Evolutionary conservation across 75 land plant genomes (phyloP), one percentile per base, ranked within the genome.

Genomic region (Adiantum capillusveneris): DNA sequence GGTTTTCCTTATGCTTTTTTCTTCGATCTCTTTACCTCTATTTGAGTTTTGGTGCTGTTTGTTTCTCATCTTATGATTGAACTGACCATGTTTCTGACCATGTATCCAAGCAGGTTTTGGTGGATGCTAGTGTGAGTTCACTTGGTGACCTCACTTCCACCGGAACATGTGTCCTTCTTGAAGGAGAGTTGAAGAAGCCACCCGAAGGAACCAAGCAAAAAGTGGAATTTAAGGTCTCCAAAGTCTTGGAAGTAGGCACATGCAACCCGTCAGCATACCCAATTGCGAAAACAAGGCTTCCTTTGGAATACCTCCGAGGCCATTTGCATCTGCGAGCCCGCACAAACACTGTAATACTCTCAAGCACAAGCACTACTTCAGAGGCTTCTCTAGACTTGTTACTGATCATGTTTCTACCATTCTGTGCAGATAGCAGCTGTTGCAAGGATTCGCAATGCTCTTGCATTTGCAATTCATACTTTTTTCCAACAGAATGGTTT

Each of bases 381-480:
- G 24, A 17, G 13, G 25, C 27, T 43, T 36, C 14, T 39, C 26
- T 63, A 2, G 48, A 27, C 19, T 60, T 56, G 16, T 44, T 0
- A 51, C 5, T 46, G 20, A 6, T 55, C 14, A 17, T 64, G 43
- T 41, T 25, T 36, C 25, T 25, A 11, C 6, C 62, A n/a, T 21
- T 9, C 3, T 9, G 17, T 77, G 14, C 80, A 91, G 95, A 94
- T 94, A 59, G 69, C 98, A 41, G 74, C 84, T 16, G 78, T 94
- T 62, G 85, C 90, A 24, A 57, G 98, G 30, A 86, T 90, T 30
- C 69, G 98, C 16, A 82, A 94, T 75, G 98, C 87, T 6, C 71
- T 94, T 43, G 85, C 98, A 21, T 81, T 60, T 73, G 96, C 88
- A 17, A 94, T 96, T 0, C 98, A 94, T 42, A 81, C 85, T 21